Base-by-base conservation (phyloP, 495 filamentous ascomycete genomes). In the Hypomontagnella monticulosa region DNA sequence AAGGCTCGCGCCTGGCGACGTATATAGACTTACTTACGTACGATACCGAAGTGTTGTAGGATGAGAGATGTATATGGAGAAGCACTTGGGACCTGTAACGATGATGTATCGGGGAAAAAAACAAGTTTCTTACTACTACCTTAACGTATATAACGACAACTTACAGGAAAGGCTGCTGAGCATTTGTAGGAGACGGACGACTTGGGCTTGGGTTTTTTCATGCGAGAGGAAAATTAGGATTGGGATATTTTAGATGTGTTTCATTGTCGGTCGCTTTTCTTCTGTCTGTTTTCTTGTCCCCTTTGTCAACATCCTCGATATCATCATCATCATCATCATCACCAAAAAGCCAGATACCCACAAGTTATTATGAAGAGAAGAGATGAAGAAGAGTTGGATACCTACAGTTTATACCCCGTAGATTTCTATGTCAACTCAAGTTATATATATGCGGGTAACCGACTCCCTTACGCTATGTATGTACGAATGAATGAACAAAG, bases 261-360 rank as follows among this genome's bases (percentile, higher is more conserved):
- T 67, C n/a, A 62, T 10, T 49, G 57, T 53, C 57, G 32, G 20
- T 62, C 41, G 53, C 46, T 61, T 38, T 47, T 47, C 20, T 10
- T 19, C 6, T 27, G 23, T 6, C 10, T 36, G 14, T 6, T 27
- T 27, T 10, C 16, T 10, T 18, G 4, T 57, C 27, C 32, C 42
- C 19, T 9, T 41, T 34, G 37, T 40, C 48, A 3, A 27, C 23
- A 34, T 15, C 23, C 23, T 27, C 23, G 23, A 27, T 27, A 27
- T 27, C 23, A 27, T 27, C 20, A 42, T 48, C 38, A 23, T 27
- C 16, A 27, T 27, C 23, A 27, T 27, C 20, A 42, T 48, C 38
- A 23, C 27, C 16, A 37, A 63, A 66, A 66, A 58, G 33, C 49
- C 52, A 50, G 61, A 64, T 64, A 64, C 61, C 53, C 62, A 46